Base-by-base conservation (phyloP, 2,329 filamentous ascomycete species). In the Epichloe aotearoae region DNA sequence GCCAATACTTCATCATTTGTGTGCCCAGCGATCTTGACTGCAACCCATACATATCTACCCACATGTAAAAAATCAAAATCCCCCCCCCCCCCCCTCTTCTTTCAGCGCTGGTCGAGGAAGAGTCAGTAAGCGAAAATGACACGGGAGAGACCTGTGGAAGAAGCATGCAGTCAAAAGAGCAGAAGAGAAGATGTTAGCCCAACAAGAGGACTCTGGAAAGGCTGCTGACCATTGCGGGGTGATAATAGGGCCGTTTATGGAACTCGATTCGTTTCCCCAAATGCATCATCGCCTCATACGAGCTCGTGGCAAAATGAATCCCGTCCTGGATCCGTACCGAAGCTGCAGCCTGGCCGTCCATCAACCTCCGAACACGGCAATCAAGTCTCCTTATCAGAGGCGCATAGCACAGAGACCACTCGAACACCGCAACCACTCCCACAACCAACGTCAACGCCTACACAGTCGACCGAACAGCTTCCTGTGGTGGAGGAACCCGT, bases 401-500 rank as follows among this genome's bases (percentile, higher is more conserved):
- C 64, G 46, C 61, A 64, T 49, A 56, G 55, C 44, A 70, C 62
- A 59, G 71, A 76, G 49, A 61, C 40, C 57, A 63, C 50, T 19
- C 43, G 48, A 34, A 52, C 52, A 30, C 50, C 52, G 37, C 26
- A 46, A 40, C 40, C 26, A 19, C 51, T 33, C 12, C 46, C 33
- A n/a, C 68, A 34, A 57, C 64, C 56, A 54, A 50, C 52, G 59
- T 34, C 70, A 23, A 42, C 68, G 20, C 65, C 65, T 39, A 58
- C 66, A 33, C 53, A 62, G 53, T 57, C 55, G 57, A 56, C 60
- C 62, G 51, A 49, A 58, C 66, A 82, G 60, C 68, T 74, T 55
- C 71, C 73, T 41, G 77, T 76, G 54, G 60, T 79, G 43, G 83
- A 80, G 66, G 75, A 81, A 54, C 76, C 77, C 7, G 83, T 96